Evolutionary conservation across 2,329 filamentous ascomycete genomes (phyloP).

Genomic region (Trichoderma guizhouense): DNA sequence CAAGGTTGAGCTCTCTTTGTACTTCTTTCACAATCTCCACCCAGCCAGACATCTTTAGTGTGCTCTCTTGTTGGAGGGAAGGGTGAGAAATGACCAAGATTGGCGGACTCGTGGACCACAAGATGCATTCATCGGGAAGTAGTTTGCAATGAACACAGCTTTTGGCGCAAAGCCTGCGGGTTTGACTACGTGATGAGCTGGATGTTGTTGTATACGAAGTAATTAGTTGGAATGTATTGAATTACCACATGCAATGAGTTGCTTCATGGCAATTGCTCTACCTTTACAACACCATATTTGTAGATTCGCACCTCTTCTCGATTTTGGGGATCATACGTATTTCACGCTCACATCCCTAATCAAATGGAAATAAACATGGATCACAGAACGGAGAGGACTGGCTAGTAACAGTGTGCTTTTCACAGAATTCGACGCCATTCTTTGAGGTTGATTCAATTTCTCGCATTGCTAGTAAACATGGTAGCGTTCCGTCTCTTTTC

Average conservation of each 20-base stretch:
- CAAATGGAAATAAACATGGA: neutral
- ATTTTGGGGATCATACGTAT: neutral
- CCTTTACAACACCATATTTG: rapidly evolving
- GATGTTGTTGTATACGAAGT: neutral
- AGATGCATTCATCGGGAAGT: neutral
- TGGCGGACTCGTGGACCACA: neutral
- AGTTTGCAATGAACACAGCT: neutral
- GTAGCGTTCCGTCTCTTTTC: neutral
- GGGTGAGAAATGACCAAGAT: neutral
- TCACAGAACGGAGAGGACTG: neutral
- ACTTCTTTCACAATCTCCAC: neutral
- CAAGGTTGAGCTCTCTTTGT: neutral
- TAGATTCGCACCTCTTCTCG: neutral
- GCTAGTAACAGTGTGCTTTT: neutral
- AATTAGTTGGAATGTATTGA: neutral
- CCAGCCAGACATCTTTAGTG: neutral
- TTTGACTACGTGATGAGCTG: neutral
- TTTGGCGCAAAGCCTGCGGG: neutral
- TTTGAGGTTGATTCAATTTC: neutral
- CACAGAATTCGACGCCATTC: neutral
- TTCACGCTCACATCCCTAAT: neutral
- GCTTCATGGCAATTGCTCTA: neutral
- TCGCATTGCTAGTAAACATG: neutral
- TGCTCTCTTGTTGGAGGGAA: neutral
- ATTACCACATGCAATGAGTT: neutral